Conservation (phyloP, 768 basidiomycete genomes). For the Xerocomus brunneocitrinus region DNA sequence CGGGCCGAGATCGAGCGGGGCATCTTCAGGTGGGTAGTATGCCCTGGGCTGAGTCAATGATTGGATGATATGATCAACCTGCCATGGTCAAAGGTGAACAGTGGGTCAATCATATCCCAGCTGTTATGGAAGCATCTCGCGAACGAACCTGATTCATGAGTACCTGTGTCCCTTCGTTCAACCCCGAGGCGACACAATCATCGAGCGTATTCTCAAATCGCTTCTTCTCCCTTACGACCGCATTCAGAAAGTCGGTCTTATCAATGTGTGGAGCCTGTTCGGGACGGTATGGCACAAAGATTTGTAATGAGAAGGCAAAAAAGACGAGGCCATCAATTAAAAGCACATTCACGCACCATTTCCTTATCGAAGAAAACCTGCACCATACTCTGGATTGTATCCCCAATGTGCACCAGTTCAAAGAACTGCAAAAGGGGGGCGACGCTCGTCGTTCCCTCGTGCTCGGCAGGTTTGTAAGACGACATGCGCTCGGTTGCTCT, state of each 20-base stretch:
- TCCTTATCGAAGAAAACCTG: constrained; percentile 99
- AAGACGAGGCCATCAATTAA: background rate
- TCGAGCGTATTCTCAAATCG: constrained; percentile 89
- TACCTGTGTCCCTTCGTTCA: constrained; percentile 94
- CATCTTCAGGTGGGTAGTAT: constrained; percentile 85
- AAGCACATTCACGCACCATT: constrained; percentile 46
- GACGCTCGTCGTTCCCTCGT: constrained; percentile 74
- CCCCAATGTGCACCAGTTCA: constrained; percentile 93
- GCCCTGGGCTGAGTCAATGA: constrained; percentile 79
- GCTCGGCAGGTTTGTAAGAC: constrained; percentile 85
- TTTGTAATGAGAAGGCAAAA: background rate
- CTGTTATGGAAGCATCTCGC: background rate
- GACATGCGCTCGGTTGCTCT: constrained; percentile 91
- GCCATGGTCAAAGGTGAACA: background rate
- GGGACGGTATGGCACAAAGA: background rate
- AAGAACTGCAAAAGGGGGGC: constrained; percentile 96
- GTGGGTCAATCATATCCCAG: background rate
- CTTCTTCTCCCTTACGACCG: constrained; percentile 94
- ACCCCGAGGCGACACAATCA: constrained; percentile 86
- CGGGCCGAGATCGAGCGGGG: constrained; percentile 74
- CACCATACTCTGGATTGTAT: constrained; percentile 96
- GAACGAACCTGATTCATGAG: constrained; percentile 84
- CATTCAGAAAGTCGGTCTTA: constrained; percentile 88
- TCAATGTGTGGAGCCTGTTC: constrained; percentile 81
- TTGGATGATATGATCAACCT: constrained; percentile 92